Percentiles rank a stretch among this genome's conserved stretches.
Evolutionary conservation across 345 rosid species (phyloP).

Genomic region (Gossypium thurberi): DNA sequence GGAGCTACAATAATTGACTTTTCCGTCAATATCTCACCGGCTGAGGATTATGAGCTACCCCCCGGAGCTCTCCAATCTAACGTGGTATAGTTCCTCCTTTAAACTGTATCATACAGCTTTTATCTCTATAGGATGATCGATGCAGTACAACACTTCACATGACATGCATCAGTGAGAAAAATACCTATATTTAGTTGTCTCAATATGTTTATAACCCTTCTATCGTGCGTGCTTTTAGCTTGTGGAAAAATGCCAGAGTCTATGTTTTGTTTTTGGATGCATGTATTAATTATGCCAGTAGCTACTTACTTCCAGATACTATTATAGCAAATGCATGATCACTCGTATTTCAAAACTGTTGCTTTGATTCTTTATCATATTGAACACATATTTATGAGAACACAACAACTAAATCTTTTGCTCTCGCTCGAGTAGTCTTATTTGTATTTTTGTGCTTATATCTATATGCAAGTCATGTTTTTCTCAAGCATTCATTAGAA

Average conservation of each 20-base stretch:
- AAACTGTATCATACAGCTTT: neutral
- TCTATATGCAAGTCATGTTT: neutral
- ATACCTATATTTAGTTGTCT: neutral
- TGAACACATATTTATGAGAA: neutral
- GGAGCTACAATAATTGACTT: slow-evolving; percentile 31
- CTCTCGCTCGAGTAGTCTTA: neutral
- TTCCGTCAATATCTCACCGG: slow-evolving; percentile 28
- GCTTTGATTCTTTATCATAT: neutral
- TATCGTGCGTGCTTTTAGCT: neutral
- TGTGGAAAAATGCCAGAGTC: neutral
- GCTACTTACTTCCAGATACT: neutral
- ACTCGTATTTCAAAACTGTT: neutral
- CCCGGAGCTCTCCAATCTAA: slow-evolving; percentile 24
- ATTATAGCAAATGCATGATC: neutral
- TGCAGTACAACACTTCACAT: neutral
- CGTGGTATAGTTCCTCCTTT: slow-evolving; percentile 20
- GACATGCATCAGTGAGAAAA: neutral
- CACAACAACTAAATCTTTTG: neutral
- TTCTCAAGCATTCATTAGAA: neutral
- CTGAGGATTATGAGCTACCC: slow-evolving; percentile 38
- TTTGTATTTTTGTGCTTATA: neutral
- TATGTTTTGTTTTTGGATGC: neutral
- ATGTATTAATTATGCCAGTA: neutral
- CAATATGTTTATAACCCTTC: neutral
- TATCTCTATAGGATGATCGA: neutral